Conservation (phyloP, 768 basidiomycete genomes). For the Pisolithus microcarpus region DNA sequence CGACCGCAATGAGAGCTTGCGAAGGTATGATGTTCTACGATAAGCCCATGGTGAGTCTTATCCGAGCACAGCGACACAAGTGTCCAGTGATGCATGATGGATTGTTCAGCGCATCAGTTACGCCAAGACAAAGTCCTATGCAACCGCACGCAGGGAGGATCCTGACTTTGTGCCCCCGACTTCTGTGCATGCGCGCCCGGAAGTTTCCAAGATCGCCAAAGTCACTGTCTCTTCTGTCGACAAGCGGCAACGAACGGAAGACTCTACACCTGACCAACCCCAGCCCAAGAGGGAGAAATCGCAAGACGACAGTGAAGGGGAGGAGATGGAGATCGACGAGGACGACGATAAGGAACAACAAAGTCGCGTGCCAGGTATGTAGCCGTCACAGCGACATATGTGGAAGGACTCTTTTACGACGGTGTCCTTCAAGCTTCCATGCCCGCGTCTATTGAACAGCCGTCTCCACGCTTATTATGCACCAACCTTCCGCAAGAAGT, state of each 20-base stretch:
- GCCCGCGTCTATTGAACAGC: conserved; percentile 45
- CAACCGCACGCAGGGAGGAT: conserved; percentile 73
- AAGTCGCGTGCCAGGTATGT: conserved; percentile 42
- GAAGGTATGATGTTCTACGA: conserved; percentile 92
- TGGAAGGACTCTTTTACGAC: conserved; percentile 11
- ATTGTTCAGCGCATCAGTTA: conserved; percentile 75
- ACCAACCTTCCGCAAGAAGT: conserved; percentile 89
- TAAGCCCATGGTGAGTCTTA: conserved; percentile 71
- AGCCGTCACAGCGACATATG: conserved; percentile 7
- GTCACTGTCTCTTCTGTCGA: conserved; percentile 32
- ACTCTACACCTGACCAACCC: conserved; percentile 44
- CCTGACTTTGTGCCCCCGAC: conserved; percentile 73
- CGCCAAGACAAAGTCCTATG: conserved; percentile 84
- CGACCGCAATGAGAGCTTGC: conserved; percentile 87
- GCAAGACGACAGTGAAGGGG: conserved; percentile 61
- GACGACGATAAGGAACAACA: conserved; percentile 58
- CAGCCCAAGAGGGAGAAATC: conserved; percentile 63
- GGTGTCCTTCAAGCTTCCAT: conserved; percentile 26
- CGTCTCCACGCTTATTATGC: conserved; percentile 60
- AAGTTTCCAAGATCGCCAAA: conserved; percentile 35
- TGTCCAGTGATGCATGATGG: conserved; percentile 2
- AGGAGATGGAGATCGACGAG: conserved; percentile 94
- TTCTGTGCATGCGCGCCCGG: conserved; percentile 50
- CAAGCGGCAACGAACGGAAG: conserved; percentile 66
- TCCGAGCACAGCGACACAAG: conserved; percentile 6